Evolutionary conservation across 2,329 filamentous ascomycete species (phyloP).

Genomic region (Huntiella abstrusa): DNA sequence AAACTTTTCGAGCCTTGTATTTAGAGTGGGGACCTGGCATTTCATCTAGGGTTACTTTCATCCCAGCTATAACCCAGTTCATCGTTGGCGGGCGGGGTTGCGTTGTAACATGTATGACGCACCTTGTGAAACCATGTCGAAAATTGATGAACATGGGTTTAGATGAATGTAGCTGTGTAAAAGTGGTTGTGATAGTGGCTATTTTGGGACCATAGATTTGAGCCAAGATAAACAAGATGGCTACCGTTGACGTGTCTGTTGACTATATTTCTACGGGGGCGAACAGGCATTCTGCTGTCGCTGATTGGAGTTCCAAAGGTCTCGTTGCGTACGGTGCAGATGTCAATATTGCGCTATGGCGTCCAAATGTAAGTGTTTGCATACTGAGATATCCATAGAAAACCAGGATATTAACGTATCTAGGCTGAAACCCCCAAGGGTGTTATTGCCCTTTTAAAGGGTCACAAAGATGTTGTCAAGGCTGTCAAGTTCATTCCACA

Average conservation of each 20-base stretch:
- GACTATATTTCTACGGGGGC: conserved; percentile 56
- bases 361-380: conserved; percentile 43
- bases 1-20: conserved; percentile 11
- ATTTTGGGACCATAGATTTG: conserved; percentile 10
- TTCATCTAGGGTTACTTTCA: background rate
- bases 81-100: background rate
- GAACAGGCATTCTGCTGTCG: conserved; percentile 74
- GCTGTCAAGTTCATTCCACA: conserved; percentile 55
- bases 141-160: conserved; percentile 4
- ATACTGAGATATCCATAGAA: background rate
- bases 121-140: conserved; percentile 8
- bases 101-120: background rate
- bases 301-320: conserved; percentile 65
- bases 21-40: conserved; percentile 2
- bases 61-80: background rate
- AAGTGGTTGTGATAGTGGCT: background rate
- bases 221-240: background rate
- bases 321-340: conserved; percentile 78
- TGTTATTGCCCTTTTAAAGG: conserved; percentile 46
- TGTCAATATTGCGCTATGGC: conserved; percentile 77
- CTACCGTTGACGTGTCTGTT: background rate
- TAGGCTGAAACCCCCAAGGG: conserved; percentile 30
- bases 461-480: conserved; percentile 66
- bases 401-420: background rate
- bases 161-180: background rate